These are phyloP conservation scores for Chaetomium sp. DNA, from an alignment of 2,329 filamentous ascomycete species.

Conservation along the genomic window DNA sequence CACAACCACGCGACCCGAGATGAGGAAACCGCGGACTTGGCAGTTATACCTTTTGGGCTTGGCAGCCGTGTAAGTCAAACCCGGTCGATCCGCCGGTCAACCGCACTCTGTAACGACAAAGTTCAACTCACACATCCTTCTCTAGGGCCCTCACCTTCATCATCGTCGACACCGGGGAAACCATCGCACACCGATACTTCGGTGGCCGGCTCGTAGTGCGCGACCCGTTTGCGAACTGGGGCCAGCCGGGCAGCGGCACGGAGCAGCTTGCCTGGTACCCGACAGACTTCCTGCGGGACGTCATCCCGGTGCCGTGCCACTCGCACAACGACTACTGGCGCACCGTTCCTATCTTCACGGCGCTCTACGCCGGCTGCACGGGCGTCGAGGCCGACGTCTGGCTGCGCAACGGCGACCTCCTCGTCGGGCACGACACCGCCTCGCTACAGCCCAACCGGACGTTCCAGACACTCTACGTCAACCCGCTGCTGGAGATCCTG, in stretches of 20 bases:
- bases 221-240: constrained; percentile 32
- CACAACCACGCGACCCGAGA: not conserved
- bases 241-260: constrained; percentile 30
- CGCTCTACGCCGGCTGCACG: constrained; percentile 52
- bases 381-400: constrained; percentile 66
- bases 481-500: constrained; percentile 56
- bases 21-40: constrained; percentile 2
- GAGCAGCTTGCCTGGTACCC: constrained; percentile 40
- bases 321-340: constrained; percentile 66
- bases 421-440: constrained; percentile 56
- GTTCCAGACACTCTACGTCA: constrained; percentile 56
- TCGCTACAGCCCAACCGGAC: constrained; percentile 51
- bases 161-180: not conserved
- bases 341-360: constrained; percentile 55
- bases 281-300: constrained; percentile 45
- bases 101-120: not conserved
- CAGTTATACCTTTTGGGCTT: constrained; percentile 1
- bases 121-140: not conserved
- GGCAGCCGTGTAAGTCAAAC: constrained; percentile 3
- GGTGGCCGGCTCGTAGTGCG: constrained; percentile 14
- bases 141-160: constrained; percentile 4
- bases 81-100: not conserved
- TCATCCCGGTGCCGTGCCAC: constrained; percentile 21
- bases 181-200: not conserved
- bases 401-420: constrained; percentile 49